phyloP scores from a whole-genome alignment of 202 grass and related monocot species.

The Panicum virgatum region DNA sequence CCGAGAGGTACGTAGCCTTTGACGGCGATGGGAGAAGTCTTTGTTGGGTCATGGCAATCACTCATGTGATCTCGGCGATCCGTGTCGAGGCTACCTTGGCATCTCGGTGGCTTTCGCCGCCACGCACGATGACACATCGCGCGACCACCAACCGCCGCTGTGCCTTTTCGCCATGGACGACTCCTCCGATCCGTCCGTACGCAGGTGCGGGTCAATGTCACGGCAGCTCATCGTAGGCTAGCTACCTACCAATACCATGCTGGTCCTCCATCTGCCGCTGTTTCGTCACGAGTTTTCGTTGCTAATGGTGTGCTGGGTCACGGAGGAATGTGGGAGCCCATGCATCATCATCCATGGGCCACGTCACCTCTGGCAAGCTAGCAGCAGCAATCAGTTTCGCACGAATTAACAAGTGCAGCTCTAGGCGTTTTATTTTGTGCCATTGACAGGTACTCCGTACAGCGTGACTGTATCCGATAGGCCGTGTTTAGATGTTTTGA shows the following conservation, averaged over 20 bases:
- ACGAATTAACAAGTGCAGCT: not conserved
- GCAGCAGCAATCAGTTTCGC: not conserved
- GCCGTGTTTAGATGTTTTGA: too few relatives aligned
- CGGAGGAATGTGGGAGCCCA: not conserved
- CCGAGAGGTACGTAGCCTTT: conserved; percentile 1
- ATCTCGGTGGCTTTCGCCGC: not conserved
- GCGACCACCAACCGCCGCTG: not conserved
- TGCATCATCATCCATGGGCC: not conserved
- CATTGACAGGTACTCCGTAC: not conserved
- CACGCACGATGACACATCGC: not conserved
- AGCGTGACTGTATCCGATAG: not conserved
- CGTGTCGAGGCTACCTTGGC: not conserved
- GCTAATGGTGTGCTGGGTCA: not conserved
- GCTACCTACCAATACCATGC: not conserved
- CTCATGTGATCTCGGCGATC: conserved; percentile 21
- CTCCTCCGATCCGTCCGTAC: conserved; percentile 4
- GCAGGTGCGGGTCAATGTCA: not conserved
- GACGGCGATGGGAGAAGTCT: conserved; percentile 29
- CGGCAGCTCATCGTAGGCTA: not conserved
- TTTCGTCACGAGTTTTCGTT: not conserved
- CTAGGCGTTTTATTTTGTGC: not conserved
- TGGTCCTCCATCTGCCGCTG: not conserved
- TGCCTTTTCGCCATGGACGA: not conserved
- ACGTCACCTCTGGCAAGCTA: not conserved
- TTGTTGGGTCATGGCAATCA: conserved; percentile 5